Conservation (phyloP, 306 rosid species). For the Parietaria judaica region DNA sequence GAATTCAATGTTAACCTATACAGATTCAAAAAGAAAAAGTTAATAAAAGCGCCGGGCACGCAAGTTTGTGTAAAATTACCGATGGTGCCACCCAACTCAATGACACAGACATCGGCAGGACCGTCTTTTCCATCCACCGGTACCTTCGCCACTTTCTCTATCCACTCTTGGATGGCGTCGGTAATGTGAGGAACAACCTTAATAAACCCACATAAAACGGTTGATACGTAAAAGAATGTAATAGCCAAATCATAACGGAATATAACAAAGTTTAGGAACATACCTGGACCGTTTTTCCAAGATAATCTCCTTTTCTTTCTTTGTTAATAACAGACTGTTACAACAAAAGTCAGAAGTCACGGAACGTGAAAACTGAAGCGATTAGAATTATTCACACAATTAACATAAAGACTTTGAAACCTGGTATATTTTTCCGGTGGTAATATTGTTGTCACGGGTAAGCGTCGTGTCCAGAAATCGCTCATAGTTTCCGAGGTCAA, state of each 20-base stretch:
- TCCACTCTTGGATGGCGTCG: slow-evolving; percentile 87
- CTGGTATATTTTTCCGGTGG: slow-evolving; percentile 90
- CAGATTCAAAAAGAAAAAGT: background rate
- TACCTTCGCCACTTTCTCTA: slow-evolving; percentile 70
- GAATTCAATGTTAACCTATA: slow-evolving; percentile 15
- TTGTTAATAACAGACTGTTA: slow-evolving; percentile 62
- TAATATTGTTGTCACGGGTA: slow-evolving; percentile 78
- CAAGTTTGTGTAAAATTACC: slow-evolving; percentile 29
- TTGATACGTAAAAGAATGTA: background rate
- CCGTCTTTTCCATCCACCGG: slow-evolving; percentile 84
- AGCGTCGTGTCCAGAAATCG: slow-evolving; percentile 67
- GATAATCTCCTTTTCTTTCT: slow-evolving; percentile 85
- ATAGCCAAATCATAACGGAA: slow-evolving; percentile 5
- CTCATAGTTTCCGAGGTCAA: slow-evolving; percentile 88
- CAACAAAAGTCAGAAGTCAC: slow-evolving; percentile 10
- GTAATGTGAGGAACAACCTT: slow-evolving; percentile 89
- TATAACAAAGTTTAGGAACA: slow-evolving; percentile 6
- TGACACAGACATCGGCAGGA: slow-evolving; percentile 85
- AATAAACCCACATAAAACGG: slow-evolving; percentile 12
- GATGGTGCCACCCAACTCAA: slow-evolving; percentile 88
- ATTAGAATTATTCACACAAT: background rate
- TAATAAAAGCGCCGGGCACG: background rate
- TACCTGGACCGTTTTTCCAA: slow-evolving; percentile 88
- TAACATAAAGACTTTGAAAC: slow-evolving; percentile 10
- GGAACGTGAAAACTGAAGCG: background rate